Percentiles rank a stretch among this genome's conserved stretches.
Conservation (phyloP, 2,329 filamentous ascomycete species). For the Penicillium occitanis region DNA sequence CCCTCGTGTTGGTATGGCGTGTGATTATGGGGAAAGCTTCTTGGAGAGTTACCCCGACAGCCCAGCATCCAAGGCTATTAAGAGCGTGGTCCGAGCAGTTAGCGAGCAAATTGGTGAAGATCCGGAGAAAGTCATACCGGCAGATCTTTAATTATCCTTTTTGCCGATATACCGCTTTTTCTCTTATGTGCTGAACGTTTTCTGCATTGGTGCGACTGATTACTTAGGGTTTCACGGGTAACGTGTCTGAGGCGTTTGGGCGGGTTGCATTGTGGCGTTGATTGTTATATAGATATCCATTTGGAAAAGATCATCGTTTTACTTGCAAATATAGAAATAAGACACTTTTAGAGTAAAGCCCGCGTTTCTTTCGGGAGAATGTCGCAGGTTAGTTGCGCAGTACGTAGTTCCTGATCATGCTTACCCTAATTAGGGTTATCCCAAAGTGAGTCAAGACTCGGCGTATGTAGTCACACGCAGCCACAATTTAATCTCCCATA, state of each 20-base stretch:
- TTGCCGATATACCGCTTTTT: background rate
- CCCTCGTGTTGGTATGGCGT: constrained; percentile 91
- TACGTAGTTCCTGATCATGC: background rate
- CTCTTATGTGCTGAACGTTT: constrained; percentile 25
- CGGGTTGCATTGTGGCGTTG: constrained; percentile 15
- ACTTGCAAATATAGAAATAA: background rate
- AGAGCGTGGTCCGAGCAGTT: constrained; percentile 73
- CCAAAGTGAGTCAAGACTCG: background rate
- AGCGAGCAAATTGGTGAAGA: constrained; percentile 65
- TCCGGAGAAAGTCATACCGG: constrained; percentile 50
- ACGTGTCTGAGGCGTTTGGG: constrained; percentile 12
- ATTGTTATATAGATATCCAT: background rate
- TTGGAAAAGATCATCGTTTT: constrained; percentile 10
- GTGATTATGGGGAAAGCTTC: constrained; percentile 96
- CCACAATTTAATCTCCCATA: background rate
- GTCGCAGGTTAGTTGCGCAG: background rate
- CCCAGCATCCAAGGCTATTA: constrained; percentile 80
- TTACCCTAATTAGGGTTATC: constrained; percentile 4
- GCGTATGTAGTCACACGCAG: background rate
- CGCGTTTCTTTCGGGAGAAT: background rate
- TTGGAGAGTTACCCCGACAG: constrained; percentile 92
- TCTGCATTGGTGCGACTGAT: constrained; percentile 16
- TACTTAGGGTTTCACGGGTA: background rate
- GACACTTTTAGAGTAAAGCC: background rate
- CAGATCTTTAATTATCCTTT: constrained; percentile 25